Conservation (phyloP, 306 rosid genomes). For the Senna tora region DNA sequence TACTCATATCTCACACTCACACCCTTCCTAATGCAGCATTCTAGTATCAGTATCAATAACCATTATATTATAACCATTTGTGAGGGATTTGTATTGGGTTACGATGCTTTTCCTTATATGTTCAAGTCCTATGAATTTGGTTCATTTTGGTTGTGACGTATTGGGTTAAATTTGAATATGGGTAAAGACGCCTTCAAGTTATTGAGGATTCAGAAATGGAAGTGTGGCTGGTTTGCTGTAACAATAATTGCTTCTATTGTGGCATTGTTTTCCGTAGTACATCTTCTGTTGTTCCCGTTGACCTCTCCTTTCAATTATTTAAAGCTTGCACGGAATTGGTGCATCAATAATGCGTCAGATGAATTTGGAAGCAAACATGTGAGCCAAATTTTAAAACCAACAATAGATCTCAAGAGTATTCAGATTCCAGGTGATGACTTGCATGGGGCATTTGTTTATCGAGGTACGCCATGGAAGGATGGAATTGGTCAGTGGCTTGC, state of each 20-base stretch:
- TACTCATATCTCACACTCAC: too few species aligned
- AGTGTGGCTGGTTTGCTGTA: constrained; percentile 68
- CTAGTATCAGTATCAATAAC: too few species aligned
- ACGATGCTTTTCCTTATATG: too few species aligned
- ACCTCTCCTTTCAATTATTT: constrained; percentile 65
- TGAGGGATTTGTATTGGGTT: too few species aligned
- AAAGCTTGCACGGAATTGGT: constrained; percentile 56
- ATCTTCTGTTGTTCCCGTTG: constrained; percentile 80
- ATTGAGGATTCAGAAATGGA: constrained; percentile 61
- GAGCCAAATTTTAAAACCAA: constrained; percentile 39
- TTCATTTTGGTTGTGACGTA: too few species aligned
- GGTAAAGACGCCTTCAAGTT: constrained; percentile 51
- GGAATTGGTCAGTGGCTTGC: constrained; percentile 88
- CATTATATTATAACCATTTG: too few species aligned
- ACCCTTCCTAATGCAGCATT: too few species aligned
- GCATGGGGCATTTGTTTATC: constrained; percentile 67
- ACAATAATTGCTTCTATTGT: constrained; percentile 64
- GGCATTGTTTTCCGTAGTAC: constrained; percentile 66
- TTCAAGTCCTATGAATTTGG: too few species aligned
- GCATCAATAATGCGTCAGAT: constrained; percentile 50
- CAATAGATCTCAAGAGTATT: constrained; percentile 42
- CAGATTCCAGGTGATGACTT: constrained; percentile 69
- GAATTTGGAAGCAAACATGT: constrained; percentile 36
- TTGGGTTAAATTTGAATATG: constrained; percentile 15
- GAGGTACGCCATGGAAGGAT: constrained; percentile 87